Evolutionary conservation across 148 eudicot species (phyloP), one percentile per base, ranked within the genome.

Genomic region (Rheum nobile): DNA sequence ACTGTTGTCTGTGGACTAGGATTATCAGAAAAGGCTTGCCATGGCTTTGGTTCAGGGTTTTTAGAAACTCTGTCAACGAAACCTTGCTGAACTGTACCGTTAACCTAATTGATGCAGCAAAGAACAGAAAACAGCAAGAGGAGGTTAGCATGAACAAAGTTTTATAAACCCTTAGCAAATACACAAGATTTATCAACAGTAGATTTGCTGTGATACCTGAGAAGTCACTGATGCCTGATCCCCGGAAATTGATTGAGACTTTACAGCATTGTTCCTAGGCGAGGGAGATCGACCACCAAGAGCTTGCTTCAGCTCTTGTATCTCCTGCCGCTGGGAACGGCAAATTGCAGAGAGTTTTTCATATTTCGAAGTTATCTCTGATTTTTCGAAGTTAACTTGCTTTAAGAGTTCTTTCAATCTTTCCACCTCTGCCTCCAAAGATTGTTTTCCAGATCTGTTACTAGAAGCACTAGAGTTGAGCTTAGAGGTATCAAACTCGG

Each of bases 311-410:
- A n/a, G n/a, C n/a, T n/a, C n/a, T n/a, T n/a, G n/a, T n/a, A n/a
- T n/a, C n/a, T n/a, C n/a, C n/a, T n/a, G n/a, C n/a, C n/a, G n/a
- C n/a, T n/a, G n/a, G n/a, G 93, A 87, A 57, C 91, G 83, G 75
- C 97, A 91, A 71, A 94, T 91, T 63, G 91, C 87, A 54, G 97
- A 54, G 97, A 94, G 91, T 71, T 94, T 94, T 80, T 94, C 98
- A 79, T 87, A 94, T 77, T 89, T 94, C 31, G 98, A 82, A 71
- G 85, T 84, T 55, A 91, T 72, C 80, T 91, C 97, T 71, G 85
- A 86, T 76, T 94, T 94, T 76, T 91, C 98, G 41, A 68, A 37
- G 80, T 82, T 89, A 65, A 82, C 88, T 84, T 83, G 91, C 75
- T 86, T 83, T 75, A 94, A 77, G 83, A 86, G 87, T 81, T 85